Evolutionary conservation across 768 basidiomycete species (phyloP).

Genomic region (Dentipellis sp.): DNA sequence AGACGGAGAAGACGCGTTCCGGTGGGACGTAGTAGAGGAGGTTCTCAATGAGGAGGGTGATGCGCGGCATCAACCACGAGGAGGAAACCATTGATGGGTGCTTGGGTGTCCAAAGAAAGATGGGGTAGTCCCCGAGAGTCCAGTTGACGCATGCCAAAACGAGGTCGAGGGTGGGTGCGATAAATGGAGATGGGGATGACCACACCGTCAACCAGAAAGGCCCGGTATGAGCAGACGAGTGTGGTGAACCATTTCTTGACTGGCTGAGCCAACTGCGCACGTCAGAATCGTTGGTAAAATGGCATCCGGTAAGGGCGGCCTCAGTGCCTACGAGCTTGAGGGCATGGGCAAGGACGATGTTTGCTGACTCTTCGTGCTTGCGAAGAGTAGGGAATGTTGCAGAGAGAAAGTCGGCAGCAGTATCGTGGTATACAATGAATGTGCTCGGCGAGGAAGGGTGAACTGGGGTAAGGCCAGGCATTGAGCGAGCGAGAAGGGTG

Average conservation of each 20-base stretch:
- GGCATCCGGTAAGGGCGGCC: slow-evolving; percentile 26
- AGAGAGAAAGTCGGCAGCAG: slow-evolving; percentile 32
- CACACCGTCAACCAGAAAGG: slow-evolving; percentile 45
- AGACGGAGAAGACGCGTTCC: slow-evolving; percentile 43
- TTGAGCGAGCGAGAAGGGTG: slow-evolving; percentile 5
- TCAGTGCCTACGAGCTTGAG: slow-evolving; percentile 32
- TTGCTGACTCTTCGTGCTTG: slow-evolving; percentile 37
- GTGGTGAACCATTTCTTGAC: slow-evolving; percentile 10
- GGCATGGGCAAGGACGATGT: slow-evolving; percentile 45
- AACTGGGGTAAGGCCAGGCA: slow-evolving; percentile 24
- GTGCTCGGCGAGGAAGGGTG: slow-evolving; percentile 14
- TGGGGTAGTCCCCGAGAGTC: slow-evolving; percentile 37
- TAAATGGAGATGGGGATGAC: slow-evolving; percentile 24
- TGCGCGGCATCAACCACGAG: slow-evolving; percentile 25
- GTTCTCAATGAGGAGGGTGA: slow-evolving; percentile 28
- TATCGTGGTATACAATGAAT: slow-evolving; percentile 29
- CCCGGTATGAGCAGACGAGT: slow-evolving; percentile 14
- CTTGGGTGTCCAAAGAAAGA: slow-evolving; percentile 41
- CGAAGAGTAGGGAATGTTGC: slow-evolving; percentile 32
- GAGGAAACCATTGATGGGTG: slow-evolving; percentile 18
- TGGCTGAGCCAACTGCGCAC: slow-evolving; percentile 17
- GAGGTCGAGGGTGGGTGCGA: slow-evolving; percentile 27
- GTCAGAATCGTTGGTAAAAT: slow-evolving; percentile 27
- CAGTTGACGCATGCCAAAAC: slow-evolving; percentile 38
- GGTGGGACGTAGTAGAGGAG: slow-evolving; percentile 28